phyloP scores from a whole-genome alignment of 371 early-diverging fungal species.

The Batkoa obscura region DNA sequence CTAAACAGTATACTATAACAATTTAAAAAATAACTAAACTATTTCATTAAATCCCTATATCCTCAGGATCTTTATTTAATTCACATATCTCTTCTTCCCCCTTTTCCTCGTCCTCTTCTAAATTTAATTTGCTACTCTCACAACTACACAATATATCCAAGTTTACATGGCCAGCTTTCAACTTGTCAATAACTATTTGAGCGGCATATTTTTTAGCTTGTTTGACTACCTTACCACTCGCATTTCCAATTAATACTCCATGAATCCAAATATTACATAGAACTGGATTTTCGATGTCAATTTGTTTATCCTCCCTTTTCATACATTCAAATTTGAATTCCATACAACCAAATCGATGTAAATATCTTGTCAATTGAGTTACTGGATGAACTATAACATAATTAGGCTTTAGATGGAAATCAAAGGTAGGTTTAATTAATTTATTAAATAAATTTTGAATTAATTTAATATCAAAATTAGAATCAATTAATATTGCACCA shows the following conservation, averaged over 20 bases:
- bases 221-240: constrained; percentile 22
- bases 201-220: constrained; percentile 28
- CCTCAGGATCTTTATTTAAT: no score
- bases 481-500: constrained; percentile 79
- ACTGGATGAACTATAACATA: constrained; percentile 29
- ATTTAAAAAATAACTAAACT: no score
- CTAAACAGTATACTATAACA: no score
- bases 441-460: constrained; percentile 24
- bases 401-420: constrained; percentile 28
- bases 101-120: no score
- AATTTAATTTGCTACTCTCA: neutral
- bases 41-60: no score
- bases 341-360: constrained; percentile 25
- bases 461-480: constrained; percentile 36
- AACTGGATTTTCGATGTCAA: constrained; percentile 14
- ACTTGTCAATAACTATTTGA: constrained; percentile 7
- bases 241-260: constrained; percentile 18
- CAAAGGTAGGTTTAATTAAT: constrained; percentile 27
- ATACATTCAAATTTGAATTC: constrained; percentile 9
- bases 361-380: constrained; percentile 16
- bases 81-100: no score
- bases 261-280: constrained; percentile 29
- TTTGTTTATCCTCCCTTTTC: constrained; percentile 19
- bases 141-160: constrained; percentile 8
- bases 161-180: constrained; percentile 2